These are phyloP conservation scores for Candida sp. DNA, from an alignment of 1,139 yeast species.

Conservation along the genomic window DNA sequence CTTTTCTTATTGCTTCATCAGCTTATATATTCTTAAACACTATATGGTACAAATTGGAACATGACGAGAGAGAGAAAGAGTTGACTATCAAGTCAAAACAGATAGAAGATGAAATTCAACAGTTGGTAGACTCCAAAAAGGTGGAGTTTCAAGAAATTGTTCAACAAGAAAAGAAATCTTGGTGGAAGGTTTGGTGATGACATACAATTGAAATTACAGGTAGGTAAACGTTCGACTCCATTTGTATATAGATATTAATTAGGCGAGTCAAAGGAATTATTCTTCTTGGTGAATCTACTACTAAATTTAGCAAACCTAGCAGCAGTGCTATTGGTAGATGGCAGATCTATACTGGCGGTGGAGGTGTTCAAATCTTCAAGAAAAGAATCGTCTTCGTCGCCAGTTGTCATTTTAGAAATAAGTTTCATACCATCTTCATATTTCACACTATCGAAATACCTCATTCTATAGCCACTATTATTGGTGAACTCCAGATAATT, in stretches of 20 bases:
- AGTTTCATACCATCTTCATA: slow-evolving; percentile 40
- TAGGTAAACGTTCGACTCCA: neutral
- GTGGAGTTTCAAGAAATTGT: slow-evolving; percentile 12
- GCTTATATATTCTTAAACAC: slow-evolving; percentile 36
- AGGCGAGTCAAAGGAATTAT: slow-evolving; percentile 3
- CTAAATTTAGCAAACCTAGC: slow-evolving; percentile 43
- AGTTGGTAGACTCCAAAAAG: slow-evolving; percentile 26
- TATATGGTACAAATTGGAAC: slow-evolving; percentile 30
- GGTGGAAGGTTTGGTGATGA: slow-evolving; percentile 5
- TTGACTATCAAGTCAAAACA: slow-evolving; percentile 19
- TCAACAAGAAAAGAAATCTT: slow-evolving; percentile 2
- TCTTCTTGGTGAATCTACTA: slow-evolving; percentile 25
- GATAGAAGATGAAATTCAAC: slow-evolving; percentile 30
- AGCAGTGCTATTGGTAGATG: slow-evolving; percentile 22
- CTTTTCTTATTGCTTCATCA: slow-evolving; percentile 39
- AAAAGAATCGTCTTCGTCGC: slow-evolving; percentile 11
- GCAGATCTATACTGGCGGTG: slow-evolving; percentile 24
- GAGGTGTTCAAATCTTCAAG: slow-evolving; percentile 12
- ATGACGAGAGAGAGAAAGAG: slow-evolving; percentile 23
- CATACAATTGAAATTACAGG: neutral
- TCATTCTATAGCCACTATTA: slow-evolving; percentile 37
- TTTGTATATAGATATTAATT: neutral
- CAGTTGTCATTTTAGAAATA: slow-evolving; percentile 33
- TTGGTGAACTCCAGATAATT: slow-evolving; percentile 38
- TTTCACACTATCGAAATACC: slow-evolving; percentile 39